Percentiles rank a stretch among this genome's conserved stretches.
These are phyloP conservation scores for Komagataella kurtzmanii DNA, from an alignment of 805 yeast genomes.

Conservation along the genomic window DNA sequence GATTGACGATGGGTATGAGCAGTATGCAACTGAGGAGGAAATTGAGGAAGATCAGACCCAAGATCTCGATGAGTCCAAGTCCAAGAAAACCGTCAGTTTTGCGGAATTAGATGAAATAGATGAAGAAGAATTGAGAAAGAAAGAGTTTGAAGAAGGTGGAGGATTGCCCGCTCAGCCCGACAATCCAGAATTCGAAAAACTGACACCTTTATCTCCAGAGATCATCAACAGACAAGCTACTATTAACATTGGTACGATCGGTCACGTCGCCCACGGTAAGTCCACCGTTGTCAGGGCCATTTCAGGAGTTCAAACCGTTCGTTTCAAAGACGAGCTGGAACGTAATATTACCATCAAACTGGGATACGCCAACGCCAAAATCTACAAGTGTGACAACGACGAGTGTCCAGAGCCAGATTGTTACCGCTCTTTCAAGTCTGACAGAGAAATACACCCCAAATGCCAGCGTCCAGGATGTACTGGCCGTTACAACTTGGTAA, in stretches of 20 bases:
- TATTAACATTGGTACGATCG: constrained; percentile 96
- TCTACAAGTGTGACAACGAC: constrained; percentile 81
- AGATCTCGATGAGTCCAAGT: constrained; percentile 25
- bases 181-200: constrained; percentile 65
- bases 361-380: constrained; percentile 98
- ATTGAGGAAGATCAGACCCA: constrained; percentile 19
- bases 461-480: constrained; percentile 78
- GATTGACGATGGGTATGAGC: constrained; percentile 16
- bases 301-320: constrained; percentile 97
- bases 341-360: constrained; percentile 97
- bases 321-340: constrained; percentile 98
- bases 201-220: constrained; percentile 88
- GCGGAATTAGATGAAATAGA: constrained; percentile 49
- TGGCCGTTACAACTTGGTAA: constrained; percentile 81
- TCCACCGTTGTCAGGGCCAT: constrained; percentile 97
- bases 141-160: constrained; percentile 95
- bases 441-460: constrained; percentile 88
- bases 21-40: constrained; percentile 19
- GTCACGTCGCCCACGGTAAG: constrained; percentile 98
- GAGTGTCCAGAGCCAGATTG: constrained; percentile 89
- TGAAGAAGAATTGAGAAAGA: constrained; percentile 64
- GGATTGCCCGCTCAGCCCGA: constrained; percentile 96
- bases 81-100: constrained; percentile 71
- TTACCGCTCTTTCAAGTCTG: constrained; percentile 88
- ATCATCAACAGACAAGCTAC: constrained; percentile 99